These are phyloP conservation scores for Cyberlindnera mississippiensis DNA, from an alignment of 805 yeast genomes.

Conservation along the genomic window DNA sequence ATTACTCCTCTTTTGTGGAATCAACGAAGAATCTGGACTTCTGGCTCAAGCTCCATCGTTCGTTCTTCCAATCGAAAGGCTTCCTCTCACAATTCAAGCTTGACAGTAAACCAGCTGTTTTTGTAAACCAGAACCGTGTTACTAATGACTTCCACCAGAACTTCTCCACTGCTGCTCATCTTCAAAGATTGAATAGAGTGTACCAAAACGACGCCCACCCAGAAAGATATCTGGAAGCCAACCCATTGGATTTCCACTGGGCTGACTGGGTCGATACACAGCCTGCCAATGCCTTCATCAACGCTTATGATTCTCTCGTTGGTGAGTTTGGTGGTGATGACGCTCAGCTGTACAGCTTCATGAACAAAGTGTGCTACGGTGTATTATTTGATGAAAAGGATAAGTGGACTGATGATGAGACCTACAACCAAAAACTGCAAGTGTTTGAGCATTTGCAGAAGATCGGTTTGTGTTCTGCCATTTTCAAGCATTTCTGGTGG, in stretches of 20 bases:
- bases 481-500: conserved; percentile 25
- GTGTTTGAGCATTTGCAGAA: conserved; percentile 27
- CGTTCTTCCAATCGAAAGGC: conserved; percentile 19
- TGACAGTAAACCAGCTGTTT: conserved; percentile 1
- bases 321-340: conserved; percentile 11
- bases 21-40: conserved; percentile 17
- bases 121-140: conserved; percentile 6
- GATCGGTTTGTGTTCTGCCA: conserved; percentile 28
- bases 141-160: conserved; percentile 16
- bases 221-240: conserved; percentile 8
- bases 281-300: conserved; percentile 26
- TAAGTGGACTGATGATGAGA: conserved; percentile 26
- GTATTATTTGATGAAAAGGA: conserved; percentile 21
- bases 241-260: conserved; percentile 30
- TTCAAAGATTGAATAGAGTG: conserved; percentile 10
- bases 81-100: conserved; percentile 22
- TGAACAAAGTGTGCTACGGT: conserved; percentile 21
- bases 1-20: conserved; percentile 21
- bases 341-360: conserved; percentile 1
- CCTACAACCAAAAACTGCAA: conserved; percentile 12
- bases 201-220: conserved; percentile 18
- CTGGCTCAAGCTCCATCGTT: conserved; percentile 19
- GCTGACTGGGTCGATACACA: conserved; percentile 31
- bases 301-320: conserved; percentile 26
- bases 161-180: conserved; percentile 19